These are phyloP conservation scores for Manihot esculenta DNA, from an alignment of 441 rosid species.

Conservation along the genomic window DNA sequence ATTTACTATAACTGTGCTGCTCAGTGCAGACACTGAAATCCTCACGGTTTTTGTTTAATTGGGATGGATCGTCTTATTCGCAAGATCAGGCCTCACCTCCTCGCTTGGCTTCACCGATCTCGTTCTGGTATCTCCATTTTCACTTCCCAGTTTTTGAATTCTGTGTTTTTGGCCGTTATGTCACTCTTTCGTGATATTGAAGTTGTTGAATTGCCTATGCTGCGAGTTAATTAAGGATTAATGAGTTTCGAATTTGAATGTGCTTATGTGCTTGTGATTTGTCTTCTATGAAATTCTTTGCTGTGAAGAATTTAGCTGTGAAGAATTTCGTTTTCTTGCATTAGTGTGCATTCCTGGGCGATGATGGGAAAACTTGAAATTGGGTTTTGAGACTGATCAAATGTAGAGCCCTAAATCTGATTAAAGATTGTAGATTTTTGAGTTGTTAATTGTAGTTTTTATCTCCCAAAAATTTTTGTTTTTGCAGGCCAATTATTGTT, in stretches of 20 bases:
- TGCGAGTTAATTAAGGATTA: background rate
- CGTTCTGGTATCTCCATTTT: constrained; percentile 44
- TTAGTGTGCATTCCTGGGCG: background rate
- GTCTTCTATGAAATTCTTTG: background rate
- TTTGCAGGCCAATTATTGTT: constrained; percentile 51
- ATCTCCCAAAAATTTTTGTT: background rate
- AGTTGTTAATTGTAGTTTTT: background rate
- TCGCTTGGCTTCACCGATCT: constrained; percentile 71
- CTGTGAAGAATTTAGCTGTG: no score
- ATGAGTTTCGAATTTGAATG: constrained; percentile 16
- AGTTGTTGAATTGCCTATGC: constrained; percentile 2
- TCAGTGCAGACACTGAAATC: no score
- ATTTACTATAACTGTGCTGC: no score
- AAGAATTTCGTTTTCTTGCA: no score
- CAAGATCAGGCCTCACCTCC: constrained; percentile 54
- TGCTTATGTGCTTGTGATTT: constrained; percentile 1
- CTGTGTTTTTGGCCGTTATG: background rate
- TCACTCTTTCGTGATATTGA: background rate
- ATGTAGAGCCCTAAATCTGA: background rate
- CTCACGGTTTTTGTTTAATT: background rate
- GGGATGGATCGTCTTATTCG: constrained; percentile 49
- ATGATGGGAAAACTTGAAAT: background rate
- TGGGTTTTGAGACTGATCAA: background rate
- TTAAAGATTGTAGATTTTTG: background rate
- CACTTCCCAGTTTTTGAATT: background rate